Percentiles rank a stretch among this genome's conserved stretches.
Evolutionary conservation across 495 filamentous ascomycete species (phyloP).

Genomic region (Podospora comata): DNA sequence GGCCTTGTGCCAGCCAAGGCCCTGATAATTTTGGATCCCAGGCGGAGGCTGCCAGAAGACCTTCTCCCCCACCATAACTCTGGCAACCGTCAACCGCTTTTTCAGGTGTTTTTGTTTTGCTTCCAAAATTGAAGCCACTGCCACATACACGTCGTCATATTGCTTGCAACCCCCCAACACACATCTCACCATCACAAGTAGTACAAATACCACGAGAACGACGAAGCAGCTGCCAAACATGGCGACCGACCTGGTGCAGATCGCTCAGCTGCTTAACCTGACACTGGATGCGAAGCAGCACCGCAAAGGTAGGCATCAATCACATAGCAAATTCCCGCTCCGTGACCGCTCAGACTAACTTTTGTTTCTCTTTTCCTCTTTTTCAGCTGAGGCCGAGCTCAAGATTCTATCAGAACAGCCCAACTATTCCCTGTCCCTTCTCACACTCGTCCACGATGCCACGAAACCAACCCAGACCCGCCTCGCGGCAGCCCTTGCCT

Average conservation of each 20-base stretch:
- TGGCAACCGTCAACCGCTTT: conserved; percentile 20
- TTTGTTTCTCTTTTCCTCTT: conserved; percentile 5
- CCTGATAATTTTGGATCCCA: neutral
- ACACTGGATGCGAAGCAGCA: conserved; percentile 81
- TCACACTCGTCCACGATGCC: conserved; percentile 79
- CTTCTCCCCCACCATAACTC: conserved; percentile 18
- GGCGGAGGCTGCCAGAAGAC: conserved; percentile 17
- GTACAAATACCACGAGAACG: neutral
- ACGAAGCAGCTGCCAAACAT: conserved; percentile 48
- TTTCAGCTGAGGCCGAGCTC: conserved; percentile 73
- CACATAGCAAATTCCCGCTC: neutral
- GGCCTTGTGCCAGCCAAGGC: neutral
- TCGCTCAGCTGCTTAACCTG: conserved; percentile 77
- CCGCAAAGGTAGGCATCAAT: conserved; percentile 66
- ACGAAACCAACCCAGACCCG: conserved; percentile 68
- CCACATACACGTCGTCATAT: neutral
- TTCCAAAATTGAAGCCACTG: conserved; percentile 7
- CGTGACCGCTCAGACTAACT: conserved; percentile 20
- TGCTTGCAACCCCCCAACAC: neutral
- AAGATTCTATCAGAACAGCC: conserved; percentile 72
- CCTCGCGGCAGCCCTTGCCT: conserved; percentile 87
- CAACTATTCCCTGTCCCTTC: conserved; percentile 79
- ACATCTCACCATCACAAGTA: neutral
- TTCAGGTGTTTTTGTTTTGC: conserved; percentile 26
- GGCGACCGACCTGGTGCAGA: conserved; percentile 67